Evolutionary conservation across 179 eudicot species (phyloP).

Genomic region (Pouteria campechiana): DNA sequence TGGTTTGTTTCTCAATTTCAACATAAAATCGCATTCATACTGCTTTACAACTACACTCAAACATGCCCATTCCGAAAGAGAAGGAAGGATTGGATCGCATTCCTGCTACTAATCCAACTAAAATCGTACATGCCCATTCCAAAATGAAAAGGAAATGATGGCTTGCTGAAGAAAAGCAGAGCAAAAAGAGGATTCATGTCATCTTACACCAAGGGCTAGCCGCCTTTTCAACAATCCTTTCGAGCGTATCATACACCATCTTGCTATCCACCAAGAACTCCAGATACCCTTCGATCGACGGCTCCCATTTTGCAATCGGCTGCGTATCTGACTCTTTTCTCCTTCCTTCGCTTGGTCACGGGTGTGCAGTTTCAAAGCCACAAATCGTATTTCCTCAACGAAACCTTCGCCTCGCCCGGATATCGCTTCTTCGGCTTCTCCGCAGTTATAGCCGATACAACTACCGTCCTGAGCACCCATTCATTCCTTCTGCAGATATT

Average conservation of each 20-base stretch:
- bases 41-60: too few species aligned
- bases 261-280: constrained; percentile 87
- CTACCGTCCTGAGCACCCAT: constrained; percentile 18
- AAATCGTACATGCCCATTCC: too few species aligned
- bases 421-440: constrained; percentile 38
- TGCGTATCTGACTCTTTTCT: constrained; percentile 52
- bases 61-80: too few species aligned
- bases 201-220: constrained; percentile 66
- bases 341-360: constrained; percentile 85
- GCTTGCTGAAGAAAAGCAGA: too few species aligned
- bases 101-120: too few species aligned
- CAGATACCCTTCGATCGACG: constrained; percentile 73
- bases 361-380: constrained; percentile 89
- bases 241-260: constrained; percentile 76
- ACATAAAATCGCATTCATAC: too few species aligned
- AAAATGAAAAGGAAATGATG: too few species aligned
- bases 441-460: constrained; percentile 22
- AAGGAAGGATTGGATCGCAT: too few species aligned
- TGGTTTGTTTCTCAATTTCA: too few species aligned
- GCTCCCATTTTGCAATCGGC: constrained; percentile 77
- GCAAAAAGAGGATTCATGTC: too few species aligned
- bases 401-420: constrained; percentile 61
- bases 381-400: constrained; percentile 94
- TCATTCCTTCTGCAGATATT: too few species aligned
- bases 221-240: constrained; percentile 58